These are phyloP conservation scores for Vitis amurensis DNA, from an alignment of 164 flowering plant species.

Conservation along the genomic window DNA sequence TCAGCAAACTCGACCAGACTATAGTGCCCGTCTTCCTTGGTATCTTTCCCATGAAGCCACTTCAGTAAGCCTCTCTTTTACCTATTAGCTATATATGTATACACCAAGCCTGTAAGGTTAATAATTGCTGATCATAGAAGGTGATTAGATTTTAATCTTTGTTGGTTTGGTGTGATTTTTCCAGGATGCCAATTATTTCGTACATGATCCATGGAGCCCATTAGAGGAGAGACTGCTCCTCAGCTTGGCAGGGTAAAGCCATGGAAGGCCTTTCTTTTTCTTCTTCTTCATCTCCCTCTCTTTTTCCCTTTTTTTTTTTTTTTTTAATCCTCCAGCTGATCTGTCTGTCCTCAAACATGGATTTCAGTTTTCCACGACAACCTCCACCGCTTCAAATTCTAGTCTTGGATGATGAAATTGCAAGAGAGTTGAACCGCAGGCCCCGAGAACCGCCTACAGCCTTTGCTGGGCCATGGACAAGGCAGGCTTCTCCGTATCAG, in stretches of 20 bases:
- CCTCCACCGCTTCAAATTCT: too few species aligned
- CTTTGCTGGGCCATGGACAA: constrained; percentile 1
- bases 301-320: too few species aligned
- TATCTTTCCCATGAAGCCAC: not conserved
- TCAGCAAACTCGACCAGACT: not conserved
- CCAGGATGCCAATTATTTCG: constrained; percentile 4
- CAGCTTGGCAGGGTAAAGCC: not conserved
- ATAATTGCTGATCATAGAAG: not conserved
- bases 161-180: not conserved
- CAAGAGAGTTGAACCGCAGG: not conserved
- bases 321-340: too few species aligned
- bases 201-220: not conserved
- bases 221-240: constrained; percentile 8
- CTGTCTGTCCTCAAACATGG: too few species aligned
- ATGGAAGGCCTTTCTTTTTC: not conserved
- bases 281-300: too few species aligned
- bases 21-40: not conserved
- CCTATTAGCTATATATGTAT: not conserved
- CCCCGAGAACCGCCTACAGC: not conserved
- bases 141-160: too few species aligned
- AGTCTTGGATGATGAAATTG: too few species aligned
- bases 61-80: not conserved
- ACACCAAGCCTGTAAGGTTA: not conserved
- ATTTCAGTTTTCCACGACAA: too few species aligned
- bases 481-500: constrained; percentile 3